Base-by-base conservation (phyloP, 1,139 yeast genomes). In the Pichia sp. region DNA sequence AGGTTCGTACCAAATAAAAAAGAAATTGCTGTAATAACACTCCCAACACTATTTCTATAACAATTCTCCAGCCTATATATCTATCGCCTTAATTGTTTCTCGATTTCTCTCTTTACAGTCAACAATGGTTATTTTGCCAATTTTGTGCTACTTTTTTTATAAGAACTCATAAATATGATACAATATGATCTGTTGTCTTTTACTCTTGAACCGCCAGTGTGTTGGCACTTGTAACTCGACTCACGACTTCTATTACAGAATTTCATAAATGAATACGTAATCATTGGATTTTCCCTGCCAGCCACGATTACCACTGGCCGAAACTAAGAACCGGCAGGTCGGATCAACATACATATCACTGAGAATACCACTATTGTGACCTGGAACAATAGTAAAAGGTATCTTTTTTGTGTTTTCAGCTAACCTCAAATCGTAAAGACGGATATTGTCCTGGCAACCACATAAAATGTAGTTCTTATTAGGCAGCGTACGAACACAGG, bases 261-360 rank as follows among this genome's bases (percentile, higher is more conserved):
- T 80, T 59, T 88, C 95, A 61, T 88, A 90, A 37, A 88, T 71
- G 55, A 88, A 72, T 6, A 85, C 85, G 31, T 81, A 75, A 51
- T 92, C 98, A 0, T 95, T 84, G 37, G 81, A 75, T 33, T 70
- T 66, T 3, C 95, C 85, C 57, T 84, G 92, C 97, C 97, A 90
- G 4, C 98, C 98, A 58, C 97, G 75, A 54, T 85, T 86, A 6
- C 98, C 98, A 63, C 95, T 85, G 1, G 97, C 82, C 58, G 95
- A 83, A 11, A 90, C 77, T 80, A 92, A 72, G 61, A 85, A 92
- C 53, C 92, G 68, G 40, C 95, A 88, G 1, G 92, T 84, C 37
- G 88, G 92, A 60, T 90, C 97, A 33, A 90, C 82, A 51, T 76
- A 71, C 52, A 85, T 67, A 43, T 79, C 75, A 50, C 77, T 69